Percentiles rank a stretch among this genome's conserved stretches.
These are phyloP conservation scores for Astraeus odoratus DNA, from an alignment of 768 basidiomycete genomes.

Conservation along the genomic window DNA sequence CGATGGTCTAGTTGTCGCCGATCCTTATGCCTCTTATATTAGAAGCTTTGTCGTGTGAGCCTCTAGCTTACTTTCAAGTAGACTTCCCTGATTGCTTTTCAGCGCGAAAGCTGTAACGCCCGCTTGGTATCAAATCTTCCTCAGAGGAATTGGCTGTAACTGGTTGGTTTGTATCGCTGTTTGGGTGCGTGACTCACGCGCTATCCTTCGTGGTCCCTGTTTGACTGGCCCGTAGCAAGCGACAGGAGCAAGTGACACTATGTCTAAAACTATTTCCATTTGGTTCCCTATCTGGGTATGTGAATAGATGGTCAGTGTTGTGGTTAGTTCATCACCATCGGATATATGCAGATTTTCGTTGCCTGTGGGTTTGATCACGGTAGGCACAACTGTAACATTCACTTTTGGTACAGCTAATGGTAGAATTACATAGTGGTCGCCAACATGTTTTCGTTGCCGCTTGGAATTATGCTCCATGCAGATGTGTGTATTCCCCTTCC, in stretches of 20 bases:
- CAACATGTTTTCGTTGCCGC: conserved; percentile 70
- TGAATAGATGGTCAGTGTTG: not conserved
- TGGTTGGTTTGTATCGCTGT: conserved; percentile 70
- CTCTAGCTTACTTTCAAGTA: not conserved
- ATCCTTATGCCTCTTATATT: conserved; percentile 53
- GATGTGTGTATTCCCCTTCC: conserved; percentile 39
- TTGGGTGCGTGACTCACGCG: conserved; percentile 44
- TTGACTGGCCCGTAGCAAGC: conserved; percentile 48
- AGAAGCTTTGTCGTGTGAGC: conserved; percentile 50
- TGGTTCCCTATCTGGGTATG: conserved; percentile 75
- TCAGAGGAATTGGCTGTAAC: conserved; percentile 73
- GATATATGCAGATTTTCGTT: conserved; percentile 49
- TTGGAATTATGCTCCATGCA: conserved; percentile 66
- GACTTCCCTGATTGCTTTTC: not conserved
- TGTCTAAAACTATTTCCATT: conserved; percentile 61
- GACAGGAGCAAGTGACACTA: conserved; percentile 55
- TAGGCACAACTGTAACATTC: conserved; percentile 17
- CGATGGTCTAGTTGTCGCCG: conserved; percentile 49
- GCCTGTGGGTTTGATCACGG: conserved; percentile 69
- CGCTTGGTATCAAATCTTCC: conserved; percentile 64
- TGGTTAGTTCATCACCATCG: not conserved
- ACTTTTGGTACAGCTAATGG: not conserved
- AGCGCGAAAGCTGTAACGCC: conserved; percentile 62
- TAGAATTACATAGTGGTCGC: conserved; percentile 45
- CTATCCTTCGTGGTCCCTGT: not conserved